A percentile compares a stretch with the other conserved stretches of the same genome.
Evolutionary conservation across 305 asterid genomes (phyloP).

Genomic region (Fraxinus latifolia): DNA sequence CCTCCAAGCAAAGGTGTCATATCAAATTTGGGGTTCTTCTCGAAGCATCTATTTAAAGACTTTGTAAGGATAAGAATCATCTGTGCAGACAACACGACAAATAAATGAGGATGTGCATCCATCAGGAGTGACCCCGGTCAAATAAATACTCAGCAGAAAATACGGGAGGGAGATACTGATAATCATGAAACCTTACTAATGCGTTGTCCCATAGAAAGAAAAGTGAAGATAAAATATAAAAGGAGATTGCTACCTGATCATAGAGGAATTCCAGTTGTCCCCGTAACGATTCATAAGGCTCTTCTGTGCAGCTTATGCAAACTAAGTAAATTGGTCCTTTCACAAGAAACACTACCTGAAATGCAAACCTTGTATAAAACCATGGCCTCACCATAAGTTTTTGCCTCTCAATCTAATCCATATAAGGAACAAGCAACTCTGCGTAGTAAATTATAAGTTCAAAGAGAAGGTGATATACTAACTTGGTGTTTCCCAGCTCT

Average conservation of each 20-base stretch:
- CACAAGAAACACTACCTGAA: constrained; percentile 90
- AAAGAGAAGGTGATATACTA: constrained; percentile 13
- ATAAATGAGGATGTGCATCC: constrained; percentile 24
- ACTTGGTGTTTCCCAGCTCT: constrained; percentile 99
- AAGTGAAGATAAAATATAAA: neutral
- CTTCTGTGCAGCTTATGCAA: constrained; percentile 98
- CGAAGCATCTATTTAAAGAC: constrained; percentile 90
- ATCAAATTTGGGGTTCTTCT: constrained; percentile 94
- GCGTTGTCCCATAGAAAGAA: neutral
- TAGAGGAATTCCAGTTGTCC: constrained; percentile 90
- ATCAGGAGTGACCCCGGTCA: neutral
- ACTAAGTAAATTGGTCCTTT: constrained; percentile 98
- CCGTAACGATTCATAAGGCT: constrained; percentile 83
- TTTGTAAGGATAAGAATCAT: constrained; percentile 94
- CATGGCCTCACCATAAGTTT: neutral
- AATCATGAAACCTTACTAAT: neutral
- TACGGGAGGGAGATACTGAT: neutral
- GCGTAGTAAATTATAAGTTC: neutral
- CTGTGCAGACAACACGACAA: constrained; percentile 48
- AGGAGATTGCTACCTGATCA: constrained; percentile 67
- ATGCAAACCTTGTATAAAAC: constrained; percentile 12
- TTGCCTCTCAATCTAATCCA: neutral
- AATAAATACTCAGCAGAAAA: neutral
- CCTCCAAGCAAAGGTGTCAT: constrained; percentile 99
- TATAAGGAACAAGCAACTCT: neutral